A percentile compares a stretch with the other conserved stretches of the same genome.
These are phyloP conservation scores for Balamuthia mandrillaris DNA, from an alignment of 208 protist species.

Conservation along the genomic window DNA sequence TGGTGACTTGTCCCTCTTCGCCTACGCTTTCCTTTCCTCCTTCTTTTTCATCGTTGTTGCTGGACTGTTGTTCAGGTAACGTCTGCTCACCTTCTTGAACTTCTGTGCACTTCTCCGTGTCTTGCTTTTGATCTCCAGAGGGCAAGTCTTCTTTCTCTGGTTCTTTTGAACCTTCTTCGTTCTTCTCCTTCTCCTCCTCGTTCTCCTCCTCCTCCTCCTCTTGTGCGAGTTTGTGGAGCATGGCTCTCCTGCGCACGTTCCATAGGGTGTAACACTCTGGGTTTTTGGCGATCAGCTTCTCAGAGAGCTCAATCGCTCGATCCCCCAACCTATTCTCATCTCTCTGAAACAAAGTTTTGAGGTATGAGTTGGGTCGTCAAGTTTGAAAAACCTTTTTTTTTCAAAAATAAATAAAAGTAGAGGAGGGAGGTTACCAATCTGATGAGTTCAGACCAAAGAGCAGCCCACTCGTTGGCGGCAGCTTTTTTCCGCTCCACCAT, in stretches of 20 bases:
- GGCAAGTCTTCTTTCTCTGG: neutral
- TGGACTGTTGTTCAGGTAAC: neutral
- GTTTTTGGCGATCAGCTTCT: constrained; percentile 10
- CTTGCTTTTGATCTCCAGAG: neutral
- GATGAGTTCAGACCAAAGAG: too few relatives aligned
- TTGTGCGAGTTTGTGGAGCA: neutral
- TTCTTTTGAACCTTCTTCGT: neutral
- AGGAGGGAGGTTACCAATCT: too few relatives aligned
- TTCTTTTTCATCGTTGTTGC: neutral
- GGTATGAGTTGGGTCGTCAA: too few relatives aligned
- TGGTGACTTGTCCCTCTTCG: neutral
- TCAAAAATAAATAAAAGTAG: too few relatives aligned
- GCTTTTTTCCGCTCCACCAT: too few relatives aligned
- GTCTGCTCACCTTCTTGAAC: neutral
- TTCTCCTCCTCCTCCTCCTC: constrained; percentile 5
- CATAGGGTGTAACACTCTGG: constrained; percentile 21
- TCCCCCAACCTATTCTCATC: neutral
- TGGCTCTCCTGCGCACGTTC: neutral
- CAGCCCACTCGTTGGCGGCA: too few relatives aligned
- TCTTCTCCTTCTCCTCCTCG: neutral
- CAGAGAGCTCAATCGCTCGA: neutral
- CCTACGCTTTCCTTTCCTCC: neutral
- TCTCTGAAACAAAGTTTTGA: too few relatives aligned
- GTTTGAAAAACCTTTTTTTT: too few relatives aligned
- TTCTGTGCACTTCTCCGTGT: neutral